Evolutionary conservation across 2,329 filamentous ascomycete genomes (phyloP), one percentile per base, ranked within the genome.

Genomic region (Coniochaeta prunicola): DNA sequence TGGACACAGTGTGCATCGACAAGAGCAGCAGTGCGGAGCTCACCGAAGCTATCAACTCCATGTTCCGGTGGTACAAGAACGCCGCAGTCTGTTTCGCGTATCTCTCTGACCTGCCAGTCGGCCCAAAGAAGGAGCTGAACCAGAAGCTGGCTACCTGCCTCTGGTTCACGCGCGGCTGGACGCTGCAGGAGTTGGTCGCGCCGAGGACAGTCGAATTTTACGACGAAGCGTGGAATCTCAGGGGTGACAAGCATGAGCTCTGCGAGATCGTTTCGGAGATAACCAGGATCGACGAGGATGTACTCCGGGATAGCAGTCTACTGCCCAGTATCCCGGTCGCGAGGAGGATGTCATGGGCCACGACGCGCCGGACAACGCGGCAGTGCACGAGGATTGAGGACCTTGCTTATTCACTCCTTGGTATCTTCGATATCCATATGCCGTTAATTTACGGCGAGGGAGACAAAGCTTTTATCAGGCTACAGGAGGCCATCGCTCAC

Each of bases 361-460:
- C 66, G 4, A 40, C 55, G 13, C 57, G 67, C 21, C 28, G 61
- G 55, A 57, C 66, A 3, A 40, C 55, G 13, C 57, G 67, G 26
- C 28, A 62, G 55, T 67, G 62, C 15, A 66, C 60, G 1, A 60
- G 64, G 26, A 19, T 59, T 58, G 60, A 68, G 57, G 65, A 70
- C 57, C 53, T 59, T 6, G 67, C 67, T 0, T 69, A 68, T 33
- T 56, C 33, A 3, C 36, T 56, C 3, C n/a, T 56, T 34, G 67
- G 66, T 1, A 59, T 70, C 6, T 69, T 70, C 48, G 63, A 61
- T 24, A 60, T 70, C 9, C 68, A 66, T n/a, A 69, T 69, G 64
- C 63, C 67, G 8, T 56, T 70, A 40, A 62, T 70, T 3, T 70
- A 69, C 31, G 67, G 68, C 7, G 68, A 70, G 40, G 64, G 66